A percentile compares a stretch with the other conserved stretches of the same genome.
Evolutionary conservation across 345 rosid genomes (phyloP).

Genomic region (Ceriops zippeliana): DNA sequence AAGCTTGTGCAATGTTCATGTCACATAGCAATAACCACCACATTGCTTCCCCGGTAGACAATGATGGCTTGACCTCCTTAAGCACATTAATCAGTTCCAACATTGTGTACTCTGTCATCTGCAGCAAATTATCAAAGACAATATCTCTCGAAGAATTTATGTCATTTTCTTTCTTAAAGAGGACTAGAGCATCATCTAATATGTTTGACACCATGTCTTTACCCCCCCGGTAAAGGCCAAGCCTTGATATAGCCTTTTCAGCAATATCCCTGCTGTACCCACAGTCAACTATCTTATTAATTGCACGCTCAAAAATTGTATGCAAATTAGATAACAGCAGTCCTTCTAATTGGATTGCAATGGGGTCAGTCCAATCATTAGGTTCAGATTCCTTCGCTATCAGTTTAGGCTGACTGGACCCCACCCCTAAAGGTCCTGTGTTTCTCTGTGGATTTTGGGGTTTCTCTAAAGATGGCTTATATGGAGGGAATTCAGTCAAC

Average conservation of each 20-base stretch:
- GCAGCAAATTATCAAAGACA: constrained; percentile 40
- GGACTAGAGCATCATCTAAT: constrained; percentile 27
- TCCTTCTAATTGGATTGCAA: constrained; percentile 26
- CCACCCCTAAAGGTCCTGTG: constrained; percentile 4
- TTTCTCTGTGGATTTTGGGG: constrained; percentile 20
- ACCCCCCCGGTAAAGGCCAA: constrained; percentile 41
- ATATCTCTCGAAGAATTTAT: constrained; percentile 22
- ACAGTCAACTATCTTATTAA: constrained; percentile 38
- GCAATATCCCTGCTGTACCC: constrained; percentile 46
- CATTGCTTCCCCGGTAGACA: constrained; percentile 33
- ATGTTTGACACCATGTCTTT: constrained; percentile 38
- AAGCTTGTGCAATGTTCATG: constrained; percentile 31
- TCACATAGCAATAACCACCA: constrained; percentile 39
- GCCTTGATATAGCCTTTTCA: constrained; percentile 37
- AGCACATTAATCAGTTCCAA: constrained; percentile 37
- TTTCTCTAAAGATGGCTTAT: constrained; percentile 28
- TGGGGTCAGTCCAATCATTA: constrained; percentile 27
- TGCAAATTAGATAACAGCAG: constrained; percentile 23
- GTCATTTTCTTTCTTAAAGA: constrained; percentile 21
- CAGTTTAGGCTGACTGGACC: constrained; percentile 9
- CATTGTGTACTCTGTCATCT: constrained; percentile 35
- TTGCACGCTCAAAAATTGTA: constrained; percentile 35
- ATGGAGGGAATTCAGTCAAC: constrained; percentile 35
- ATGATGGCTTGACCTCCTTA: constrained; percentile 30
- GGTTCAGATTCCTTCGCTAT: background rate